A percentile compares a stretch with the other conserved stretches of the same genome.
Conservation (phyloP, 352 stramenopile genomes). For the Phytophthora sp. region DNA sequence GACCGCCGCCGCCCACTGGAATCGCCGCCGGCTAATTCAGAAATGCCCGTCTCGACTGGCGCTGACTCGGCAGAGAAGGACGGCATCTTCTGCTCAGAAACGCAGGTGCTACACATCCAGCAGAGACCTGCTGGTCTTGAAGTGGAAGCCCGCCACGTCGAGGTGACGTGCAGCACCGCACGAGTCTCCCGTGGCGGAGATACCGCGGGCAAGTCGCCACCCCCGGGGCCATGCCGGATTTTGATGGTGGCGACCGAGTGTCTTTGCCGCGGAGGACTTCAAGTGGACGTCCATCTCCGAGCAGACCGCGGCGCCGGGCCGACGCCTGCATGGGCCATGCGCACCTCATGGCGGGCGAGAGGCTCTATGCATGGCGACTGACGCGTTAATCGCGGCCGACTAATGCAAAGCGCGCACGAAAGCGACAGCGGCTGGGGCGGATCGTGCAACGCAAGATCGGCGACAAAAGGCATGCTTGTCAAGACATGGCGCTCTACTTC, state of each 20-base stretch:
- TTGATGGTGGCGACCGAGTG: not conserved
- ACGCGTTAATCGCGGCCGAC: not conserved
- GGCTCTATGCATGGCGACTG: not conserved
- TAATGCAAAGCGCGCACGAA: conserved; percentile 6
- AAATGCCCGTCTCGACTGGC: not conserved
- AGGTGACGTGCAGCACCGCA: not conserved
- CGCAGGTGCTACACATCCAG: not conserved
- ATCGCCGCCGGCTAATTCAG: conserved; percentile 6
- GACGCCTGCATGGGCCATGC: not conserved
- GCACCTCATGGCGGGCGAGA: too few species aligned
- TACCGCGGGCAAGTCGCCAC: too few species aligned
- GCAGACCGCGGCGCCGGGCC: not conserved
- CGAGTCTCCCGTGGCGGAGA: not conserved
- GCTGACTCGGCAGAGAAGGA: not conserved
- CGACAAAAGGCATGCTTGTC: too few species aligned
- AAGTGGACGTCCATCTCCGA: conserved; percentile 11
- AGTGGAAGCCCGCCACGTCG: not conserved
- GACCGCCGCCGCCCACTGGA: not conserved
- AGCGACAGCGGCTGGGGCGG: not conserved
- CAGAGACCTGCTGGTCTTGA: too few species aligned
- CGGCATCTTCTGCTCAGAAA: conserved; percentile 5
- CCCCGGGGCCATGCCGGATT: too few species aligned
- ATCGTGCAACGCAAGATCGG: not conserved
- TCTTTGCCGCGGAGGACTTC: conserved; percentile 14
- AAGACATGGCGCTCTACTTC: too few species aligned